These are phyloP conservation scores for Carnegiea gigantea DNA, from an alignment of 179 eudicot genomes.

Conservation along the genomic window DNA sequence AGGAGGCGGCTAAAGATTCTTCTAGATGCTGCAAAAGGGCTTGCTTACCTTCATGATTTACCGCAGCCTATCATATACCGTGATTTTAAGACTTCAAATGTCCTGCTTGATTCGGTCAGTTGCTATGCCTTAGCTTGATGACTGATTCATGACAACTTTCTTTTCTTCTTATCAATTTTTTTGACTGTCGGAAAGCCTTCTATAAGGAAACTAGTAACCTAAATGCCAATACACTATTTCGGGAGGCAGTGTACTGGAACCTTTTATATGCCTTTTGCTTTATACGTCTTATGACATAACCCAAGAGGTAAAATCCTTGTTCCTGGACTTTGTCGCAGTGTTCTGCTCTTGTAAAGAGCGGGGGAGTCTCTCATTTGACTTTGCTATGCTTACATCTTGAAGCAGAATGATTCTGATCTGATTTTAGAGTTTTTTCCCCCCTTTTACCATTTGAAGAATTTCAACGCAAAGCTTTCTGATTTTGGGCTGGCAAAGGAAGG, in stretches of 20 bases:
- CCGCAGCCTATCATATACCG: conserved; percentile 87
- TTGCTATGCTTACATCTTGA: background rate
- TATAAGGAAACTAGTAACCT: background rate
- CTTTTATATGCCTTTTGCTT: background rate
- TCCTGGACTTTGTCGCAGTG: background rate
- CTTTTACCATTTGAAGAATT: conserved; percentile 51
- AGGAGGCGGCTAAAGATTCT: conserved; percentile 81
- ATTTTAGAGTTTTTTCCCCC: background rate
- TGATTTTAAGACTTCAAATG: conserved; percentile 95
- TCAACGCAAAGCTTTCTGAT: conserved; percentile 94
- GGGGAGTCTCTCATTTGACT: background rate
- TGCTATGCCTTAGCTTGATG: background rate
- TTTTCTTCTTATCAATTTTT: too few relatives aligned
- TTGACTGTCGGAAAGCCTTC: too few relatives aligned
- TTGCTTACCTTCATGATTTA: conserved; percentile 89
- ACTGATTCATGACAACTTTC: background rate
- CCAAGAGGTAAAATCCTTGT: background rate
- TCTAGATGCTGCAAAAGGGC: conserved; percentile 95
- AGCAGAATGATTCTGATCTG: background rate
- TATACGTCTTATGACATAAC: background rate
- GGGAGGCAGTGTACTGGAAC: background rate
- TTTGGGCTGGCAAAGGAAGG: conserved; percentile 98
- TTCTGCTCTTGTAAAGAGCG: background rate
- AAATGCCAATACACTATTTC: background rate
- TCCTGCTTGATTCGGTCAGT: conserved; percentile 89